Evolutionary conservation across 805 yeast species (phyloP).

Genomic region (Isabelozyma heimii): DNA sequence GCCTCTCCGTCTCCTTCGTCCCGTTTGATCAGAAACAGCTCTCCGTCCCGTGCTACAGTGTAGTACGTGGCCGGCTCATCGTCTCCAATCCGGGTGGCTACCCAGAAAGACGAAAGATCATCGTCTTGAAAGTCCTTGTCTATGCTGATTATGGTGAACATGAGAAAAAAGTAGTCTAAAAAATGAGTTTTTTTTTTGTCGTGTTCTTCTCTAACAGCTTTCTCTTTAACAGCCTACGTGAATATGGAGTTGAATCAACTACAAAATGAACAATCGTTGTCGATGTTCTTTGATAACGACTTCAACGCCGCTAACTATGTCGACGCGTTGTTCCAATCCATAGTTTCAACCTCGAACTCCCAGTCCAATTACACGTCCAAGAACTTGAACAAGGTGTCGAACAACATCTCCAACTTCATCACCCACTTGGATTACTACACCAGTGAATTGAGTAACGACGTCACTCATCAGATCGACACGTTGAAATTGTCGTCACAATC

Average conservation of each 20-base stretch:
- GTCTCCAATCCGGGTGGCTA: not conserved
- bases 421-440: slow-evolving; percentile 64
- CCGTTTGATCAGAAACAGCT: no score
- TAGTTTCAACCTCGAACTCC: slow-evolving; percentile 13
- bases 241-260: slow-evolving; percentile 30
- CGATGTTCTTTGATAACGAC: slow-evolving; percentile 67
- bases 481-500: slow-evolving; percentile 33
- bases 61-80: not conserved
- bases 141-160: not conserved
- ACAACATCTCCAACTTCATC: slow-evolving; percentile 48
- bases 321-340: slow-evolving; percentile 55
- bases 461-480: slow-evolving; percentile 48
- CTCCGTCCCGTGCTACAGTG: not conserved
- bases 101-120: not conserved
- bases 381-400: slow-evolving; percentile 41
- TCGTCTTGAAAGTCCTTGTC: not conserved
- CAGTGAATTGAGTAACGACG: slow-evolving; percentile 40
- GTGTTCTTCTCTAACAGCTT: no score
- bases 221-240: slow-evolving; percentile 4
- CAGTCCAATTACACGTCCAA: slow-evolving; percentile 23
- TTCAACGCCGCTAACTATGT: slow-evolving; percentile 65
- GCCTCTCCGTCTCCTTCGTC: not conserved
- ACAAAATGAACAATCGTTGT: slow-evolving; percentile 38
- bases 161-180: not conserved
- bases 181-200: slow-evolving; percentile 20